Conservation (phyloP, 169 alveolate genomes). For the Plasmodium berghei region DNA sequence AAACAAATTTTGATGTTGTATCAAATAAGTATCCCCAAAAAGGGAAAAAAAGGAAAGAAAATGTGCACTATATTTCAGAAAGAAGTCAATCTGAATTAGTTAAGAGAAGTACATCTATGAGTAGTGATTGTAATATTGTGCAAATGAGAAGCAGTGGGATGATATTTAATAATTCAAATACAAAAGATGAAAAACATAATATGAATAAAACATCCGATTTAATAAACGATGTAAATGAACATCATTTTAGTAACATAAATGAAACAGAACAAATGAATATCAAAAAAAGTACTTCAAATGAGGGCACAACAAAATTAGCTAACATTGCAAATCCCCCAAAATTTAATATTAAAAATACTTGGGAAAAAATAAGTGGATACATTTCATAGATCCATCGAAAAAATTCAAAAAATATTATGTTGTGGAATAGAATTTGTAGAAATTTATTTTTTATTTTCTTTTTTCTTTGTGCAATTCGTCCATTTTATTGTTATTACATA, state of each 20-base stretch:
- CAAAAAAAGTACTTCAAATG: not conserved
- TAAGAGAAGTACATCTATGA: conserved; percentile 21
- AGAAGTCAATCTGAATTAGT: conserved; percentile 64
- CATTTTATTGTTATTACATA: too few species aligned
- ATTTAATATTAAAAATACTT: conserved; percentile 71
- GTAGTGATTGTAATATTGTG: not conserved
- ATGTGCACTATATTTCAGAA: conserved; percentile 16
- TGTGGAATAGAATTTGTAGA: not conserved
- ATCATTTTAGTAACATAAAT: conserved; percentile 4
- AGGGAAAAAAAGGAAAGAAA: conserved; percentile 21
- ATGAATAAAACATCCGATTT: not conserved
- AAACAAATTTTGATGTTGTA: conserved; percentile 27
- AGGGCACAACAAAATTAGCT: not conserved
- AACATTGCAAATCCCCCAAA: conserved; percentile 43
- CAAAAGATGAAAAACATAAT: not conserved
- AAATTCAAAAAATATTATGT: not conserved
- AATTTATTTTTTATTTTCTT: not conserved
- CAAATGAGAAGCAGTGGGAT: conserved; percentile 4
- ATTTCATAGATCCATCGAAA: conserved; percentile 26
- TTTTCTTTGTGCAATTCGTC: not conserved
- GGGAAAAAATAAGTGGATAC: conserved; percentile 68
- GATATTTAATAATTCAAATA: not conserved
- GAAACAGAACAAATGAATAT: not conserved
- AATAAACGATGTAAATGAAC: not conserved
- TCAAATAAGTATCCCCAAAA: conserved; percentile 39